Conservation (phyloP, 1,284 basidiomycete genomes). For the Rhodotorula sp. region DNA sequence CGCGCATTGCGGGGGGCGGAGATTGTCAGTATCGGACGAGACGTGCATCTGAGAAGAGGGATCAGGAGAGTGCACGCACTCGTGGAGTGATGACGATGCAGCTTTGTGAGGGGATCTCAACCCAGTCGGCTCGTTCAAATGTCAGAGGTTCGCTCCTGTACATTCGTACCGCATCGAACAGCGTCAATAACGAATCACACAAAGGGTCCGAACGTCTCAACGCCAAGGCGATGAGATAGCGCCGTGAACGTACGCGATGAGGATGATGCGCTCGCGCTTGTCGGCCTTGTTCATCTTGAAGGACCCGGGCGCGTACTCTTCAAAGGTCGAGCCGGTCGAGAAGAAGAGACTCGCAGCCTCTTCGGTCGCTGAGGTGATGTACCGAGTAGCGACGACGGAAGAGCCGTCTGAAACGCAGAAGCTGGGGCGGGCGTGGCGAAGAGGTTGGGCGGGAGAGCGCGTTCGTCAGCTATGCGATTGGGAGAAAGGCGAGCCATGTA, state of each 20-base stretch:
- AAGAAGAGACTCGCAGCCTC: slow-evolving; percentile 80
- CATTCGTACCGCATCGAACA: fast-evolving
- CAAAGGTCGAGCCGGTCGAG: slow-evolving; percentile 59
- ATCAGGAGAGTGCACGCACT: slow-evolving; percentile 8
- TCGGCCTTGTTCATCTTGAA: slow-evolving; percentile 96
- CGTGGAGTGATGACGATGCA: slow-evolving; percentile 49
- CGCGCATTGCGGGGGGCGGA: background rate
- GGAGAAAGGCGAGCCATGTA: too few relatives aligned
- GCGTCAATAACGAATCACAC: too few relatives aligned
- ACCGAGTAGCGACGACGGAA: slow-evolving; percentile 88
- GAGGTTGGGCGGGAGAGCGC: too few relatives aligned
- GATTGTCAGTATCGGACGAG: background rate
- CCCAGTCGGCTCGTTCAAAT: slow-evolving; percentile 71
- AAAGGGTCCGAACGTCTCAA: background rate
- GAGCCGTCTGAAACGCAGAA: slow-evolving; percentile 95
- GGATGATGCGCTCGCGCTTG: slow-evolving; percentile 69
- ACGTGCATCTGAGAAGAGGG: too few relatives aligned
- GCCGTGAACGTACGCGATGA: slow-evolving; percentile 35
- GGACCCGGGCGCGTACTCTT: slow-evolving; percentile 79
- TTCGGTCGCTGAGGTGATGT: slow-evolving; percentile 85
- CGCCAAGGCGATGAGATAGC: too few relatives aligned
- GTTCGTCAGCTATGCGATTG: too few relatives aligned
- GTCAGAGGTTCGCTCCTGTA: slow-evolving; percentile 76
- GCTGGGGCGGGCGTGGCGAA: slow-evolving; percentile 54
- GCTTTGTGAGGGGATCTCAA: slow-evolving; percentile 55